These are phyloP conservation scores for Nemania sp. DNA, from an alignment of 2,329 filamentous ascomycete species.

Conservation along the genomic window DNA sequence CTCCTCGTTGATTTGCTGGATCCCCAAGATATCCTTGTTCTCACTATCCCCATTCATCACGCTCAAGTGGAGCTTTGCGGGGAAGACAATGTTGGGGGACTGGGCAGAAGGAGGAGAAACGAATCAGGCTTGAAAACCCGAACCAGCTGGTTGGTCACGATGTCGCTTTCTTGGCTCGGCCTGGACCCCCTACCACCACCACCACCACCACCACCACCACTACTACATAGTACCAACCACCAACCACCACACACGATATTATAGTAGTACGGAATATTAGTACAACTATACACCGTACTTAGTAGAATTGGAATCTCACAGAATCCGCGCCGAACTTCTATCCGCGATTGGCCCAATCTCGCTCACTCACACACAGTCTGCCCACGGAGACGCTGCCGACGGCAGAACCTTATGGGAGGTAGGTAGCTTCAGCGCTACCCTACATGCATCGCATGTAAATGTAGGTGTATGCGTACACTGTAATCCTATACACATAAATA, in stretches of 20 bases:
- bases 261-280: neutral
- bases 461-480: neutral
- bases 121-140: slow-evolving; percentile 23
- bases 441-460: neutral
- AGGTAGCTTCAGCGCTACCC: neutral
- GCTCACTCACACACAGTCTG: too few species aligned
- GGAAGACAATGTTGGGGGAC: slow-evolving; percentile 27
- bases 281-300: neutral
- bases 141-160: slow-evolving; percentile 30
- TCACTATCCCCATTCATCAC: slow-evolving; percentile 23
- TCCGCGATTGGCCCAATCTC: slow-evolving; percentile 3
- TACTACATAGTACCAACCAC: too few species aligned
- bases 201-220: too few species aligned
- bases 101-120: slow-evolving; percentile 1
- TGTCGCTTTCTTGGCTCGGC: slow-evolving; percentile 22
- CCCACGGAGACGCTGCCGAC: too few species aligned
- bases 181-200: too few species aligned
- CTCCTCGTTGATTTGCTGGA: slow-evolving; percentile 33
- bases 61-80: slow-evolving; percentile 32
- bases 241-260: neutral
- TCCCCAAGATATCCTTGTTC: slow-evolving; percentile 18
- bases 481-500: neutral
- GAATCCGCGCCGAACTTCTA: neutral
- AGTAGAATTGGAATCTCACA: neutral
- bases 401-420: too few species aligned